Evolutionary conservation across 306 rosid genomes (phyloP), one percentile per base, ranked within the genome.

Genomic region (Cicer cuneatum): DNA sequence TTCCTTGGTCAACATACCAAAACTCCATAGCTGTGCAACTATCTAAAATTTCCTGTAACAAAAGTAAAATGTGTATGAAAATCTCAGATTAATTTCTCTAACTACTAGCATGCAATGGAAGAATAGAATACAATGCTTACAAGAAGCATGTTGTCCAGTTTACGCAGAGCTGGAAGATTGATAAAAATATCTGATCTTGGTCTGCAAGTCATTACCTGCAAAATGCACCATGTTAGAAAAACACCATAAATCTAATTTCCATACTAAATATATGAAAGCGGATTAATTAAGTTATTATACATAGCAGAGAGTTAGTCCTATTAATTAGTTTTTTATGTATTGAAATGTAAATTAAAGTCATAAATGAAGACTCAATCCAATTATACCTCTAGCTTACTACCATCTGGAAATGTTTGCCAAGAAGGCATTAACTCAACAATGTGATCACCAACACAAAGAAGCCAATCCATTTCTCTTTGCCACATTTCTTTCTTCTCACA

Each of bases 1-100:
- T 90, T 66, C 98, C 97, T 86, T 93, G 96, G 78, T 93, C 98
- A n/a, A 91, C 92, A 81, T 93, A 93, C 98, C 98, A 93, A 82
- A 93, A 93, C 72, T 93, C 97, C 12, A 81, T 88, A 7, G 74
- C 81, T 6, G 71, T 56, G 66, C 87, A 93, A 78, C 92, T 73
- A 37, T 91, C 98, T 45, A 93, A 76, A 69, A 93, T 84, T 76
- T 93, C 97, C 98, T 93, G 82, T 13, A 5, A 64, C 19, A 43
- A 16, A 33, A 1, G 42, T 29, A 2, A 58, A 61, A 13, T 54
- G 39, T 8, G 15, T 45, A 60, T 24, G 12, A 37, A 69, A 63
- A 69, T 10, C 62, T 80, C 56, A 52, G 13, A 57, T 54, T 37
- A 35, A 52, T 35, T 66, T 14, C 53, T n/a, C 66, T 40, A 70